Evolutionary conservation across 495 filamentous ascomycete genomes (phyloP).

Genomic region (Talaromyces wortmannii): DNA sequence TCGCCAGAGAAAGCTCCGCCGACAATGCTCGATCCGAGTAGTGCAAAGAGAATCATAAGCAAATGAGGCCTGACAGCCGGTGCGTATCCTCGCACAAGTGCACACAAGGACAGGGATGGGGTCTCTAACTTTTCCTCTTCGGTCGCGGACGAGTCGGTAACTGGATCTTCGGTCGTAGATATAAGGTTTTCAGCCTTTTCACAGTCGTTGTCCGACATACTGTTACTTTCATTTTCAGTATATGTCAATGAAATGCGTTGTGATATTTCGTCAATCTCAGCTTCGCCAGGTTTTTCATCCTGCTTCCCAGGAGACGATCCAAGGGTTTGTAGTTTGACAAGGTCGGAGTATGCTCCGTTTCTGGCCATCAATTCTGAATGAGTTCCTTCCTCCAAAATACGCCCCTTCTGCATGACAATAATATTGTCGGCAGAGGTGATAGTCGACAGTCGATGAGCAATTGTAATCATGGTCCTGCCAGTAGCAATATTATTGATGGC

Average conservation of each 20-base stretch:
- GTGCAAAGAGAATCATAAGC: conserved; percentile 24
- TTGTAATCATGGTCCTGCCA: conserved; percentile 40
- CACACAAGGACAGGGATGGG: conserved; percentile 24
- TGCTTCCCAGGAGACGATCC: conserved; percentile 8
- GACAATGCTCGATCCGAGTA: conserved; percentile 32
- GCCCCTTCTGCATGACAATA: conserved; percentile 49
- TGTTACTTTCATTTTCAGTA: conserved; percentile 14
- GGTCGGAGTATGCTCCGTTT: conserved; percentile 37
- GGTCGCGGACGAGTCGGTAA: conserved; percentile 7
- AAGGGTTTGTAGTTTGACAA: conserved; percentile 35
- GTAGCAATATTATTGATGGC: conserved; percentile 39
- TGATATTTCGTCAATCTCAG: conserved; percentile 14
- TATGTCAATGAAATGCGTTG: conserved; percentile 18
- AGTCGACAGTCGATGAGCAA: conserved; percentile 42
- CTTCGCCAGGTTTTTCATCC: conserved; percentile 9
- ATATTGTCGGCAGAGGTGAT: conserved; percentile 60
- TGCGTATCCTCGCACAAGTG: conserved; percentile 20
- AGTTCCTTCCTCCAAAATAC: conserved; percentile 48
- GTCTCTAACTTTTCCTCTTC: conserved; percentile 18
- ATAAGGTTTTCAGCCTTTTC: conserved; percentile 12
- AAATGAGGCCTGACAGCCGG: conserved; percentile 30
- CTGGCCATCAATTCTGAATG: conserved; percentile 33
- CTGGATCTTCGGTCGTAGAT: conserved; percentile 10
- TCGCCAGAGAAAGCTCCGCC: conserved; percentile 43
- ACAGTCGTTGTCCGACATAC: conserved; percentile 7